Evolutionary conservation across 441 rosid species (phyloP).

Genomic region (Gossypium gossypioides): DNA sequence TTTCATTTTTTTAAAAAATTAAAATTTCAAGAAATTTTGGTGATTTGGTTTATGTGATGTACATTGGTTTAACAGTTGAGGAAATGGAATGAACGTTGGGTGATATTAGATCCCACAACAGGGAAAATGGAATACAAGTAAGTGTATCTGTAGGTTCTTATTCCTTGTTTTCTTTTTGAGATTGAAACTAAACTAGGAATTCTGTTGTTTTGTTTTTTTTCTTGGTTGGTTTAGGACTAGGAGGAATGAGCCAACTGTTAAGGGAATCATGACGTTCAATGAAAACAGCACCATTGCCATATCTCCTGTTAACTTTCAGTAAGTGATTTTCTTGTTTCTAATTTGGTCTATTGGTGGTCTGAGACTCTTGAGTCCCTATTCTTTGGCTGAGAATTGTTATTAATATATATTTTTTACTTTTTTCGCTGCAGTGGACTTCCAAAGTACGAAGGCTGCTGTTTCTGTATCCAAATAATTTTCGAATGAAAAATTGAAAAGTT

Average conservation of each 20-base stretch:
- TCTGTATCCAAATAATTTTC: constrained; percentile 62
- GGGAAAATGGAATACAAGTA: constrained; percentile 98
- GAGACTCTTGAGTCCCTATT: neutral
- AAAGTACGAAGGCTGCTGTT: constrained; percentile 86
- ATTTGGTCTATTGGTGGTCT: constrained; percentile 3
- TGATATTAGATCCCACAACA: constrained; percentile 86
- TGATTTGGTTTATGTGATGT: neutral
- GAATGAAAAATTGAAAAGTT: neutral
- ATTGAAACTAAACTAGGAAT: neutral
- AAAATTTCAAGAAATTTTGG: neutral
- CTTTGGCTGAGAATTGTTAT: constrained; percentile 5
- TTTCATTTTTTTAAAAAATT: neutral
- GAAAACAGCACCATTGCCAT: constrained; percentile 78
- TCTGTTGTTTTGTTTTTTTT: neutral
- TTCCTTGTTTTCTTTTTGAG: neutral
- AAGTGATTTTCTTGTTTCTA: constrained; percentile 22
- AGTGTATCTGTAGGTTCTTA: constrained; percentile 17
- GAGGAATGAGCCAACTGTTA: constrained; percentile 74
- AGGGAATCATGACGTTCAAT: constrained; percentile 68
- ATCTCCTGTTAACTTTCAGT: constrained; percentile 96
- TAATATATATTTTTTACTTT: constrained; percentile 1
- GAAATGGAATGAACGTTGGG: constrained; percentile 98
- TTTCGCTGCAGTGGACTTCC: constrained; percentile 68
- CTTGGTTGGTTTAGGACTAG: constrained; percentile 42
- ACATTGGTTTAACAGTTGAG: constrained; percentile 41